Evolutionary conservation across 805 yeast species (phyloP).

Genomic region (Saccharomyces eubayanus): DNA sequence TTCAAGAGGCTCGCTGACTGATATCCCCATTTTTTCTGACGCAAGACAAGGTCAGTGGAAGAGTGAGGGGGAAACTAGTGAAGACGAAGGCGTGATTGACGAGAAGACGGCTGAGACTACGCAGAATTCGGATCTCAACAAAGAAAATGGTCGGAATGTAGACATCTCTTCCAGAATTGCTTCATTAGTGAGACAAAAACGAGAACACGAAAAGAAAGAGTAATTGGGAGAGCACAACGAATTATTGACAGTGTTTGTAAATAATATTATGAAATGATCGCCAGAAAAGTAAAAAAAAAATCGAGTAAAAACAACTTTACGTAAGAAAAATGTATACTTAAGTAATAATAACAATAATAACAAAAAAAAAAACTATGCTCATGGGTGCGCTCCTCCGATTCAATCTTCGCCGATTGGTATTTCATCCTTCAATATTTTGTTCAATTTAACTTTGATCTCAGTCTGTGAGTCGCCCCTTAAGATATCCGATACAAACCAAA

Average conservation of each 20-base stretch:
- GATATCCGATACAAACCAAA: slow-evolving; percentile 66
- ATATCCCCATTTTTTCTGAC: slow-evolving; percentile 50
- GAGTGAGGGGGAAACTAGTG: not conserved
- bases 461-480: slow-evolving; percentile 77
- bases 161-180: slow-evolving; percentile 15
- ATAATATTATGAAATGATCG: not conserved
- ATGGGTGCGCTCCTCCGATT: not conserved
- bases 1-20: slow-evolving; percentile 53
- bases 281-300: not conserved
- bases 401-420: slow-evolving; percentile 94
- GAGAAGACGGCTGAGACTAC: not conserved
- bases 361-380: not conserved
- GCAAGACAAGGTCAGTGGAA: slow-evolving; percentile 5
- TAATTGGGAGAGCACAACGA: slow-evolving; percentile 1
- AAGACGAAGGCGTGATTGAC: slow-evolving; percentile 7
- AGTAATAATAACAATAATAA: not conserved
- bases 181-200: slow-evolving; percentile 22
- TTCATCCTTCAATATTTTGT: slow-evolving; percentile 77
- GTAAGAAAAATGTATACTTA: not conserved
- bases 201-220: slow-evolving; percentile 17
- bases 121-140: not conserved
- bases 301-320: not conserved
- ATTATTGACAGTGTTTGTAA: not conserved
- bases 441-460: slow-evolving; percentile 65
- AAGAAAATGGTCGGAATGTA: not conserved